Percentiles rank a stretch among this genome's conserved stretches.
Evolutionary conservation across 495 filamentous ascomycete species (phyloP).

Genomic region (Aspergillus ellipticus): DNA sequence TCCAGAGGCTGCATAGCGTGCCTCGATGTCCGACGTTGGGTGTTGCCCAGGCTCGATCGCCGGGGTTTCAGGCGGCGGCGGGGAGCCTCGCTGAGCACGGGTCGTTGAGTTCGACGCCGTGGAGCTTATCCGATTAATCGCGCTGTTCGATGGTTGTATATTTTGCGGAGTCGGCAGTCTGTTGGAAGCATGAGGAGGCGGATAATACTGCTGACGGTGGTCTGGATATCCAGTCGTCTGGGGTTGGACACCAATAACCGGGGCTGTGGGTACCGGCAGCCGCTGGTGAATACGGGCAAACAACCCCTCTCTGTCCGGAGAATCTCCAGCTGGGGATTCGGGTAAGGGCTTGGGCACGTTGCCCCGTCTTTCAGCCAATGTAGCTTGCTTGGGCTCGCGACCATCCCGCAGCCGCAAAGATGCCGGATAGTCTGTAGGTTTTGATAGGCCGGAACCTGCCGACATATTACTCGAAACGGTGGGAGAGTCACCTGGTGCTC

Average conservation of each 20-base stretch:
- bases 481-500: constrained; percentile 22
- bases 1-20: constrained; percentile 81
- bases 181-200: constrained; percentile 44
- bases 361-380: constrained; percentile 69
- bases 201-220: constrained; percentile 66
- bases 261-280: constrained; percentile 19
- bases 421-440: constrained; percentile 41
- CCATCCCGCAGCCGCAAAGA: constrained; percentile 47
- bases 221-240: constrained; percentile 46
- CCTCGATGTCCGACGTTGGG: constrained; percentile 77
- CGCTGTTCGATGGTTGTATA: constrained; percentile 41
- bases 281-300: constrained; percentile 45
- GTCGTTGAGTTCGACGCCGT: constrained; percentile 93
- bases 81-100: constrained; percentile 84
- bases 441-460: constrained; percentile 29
- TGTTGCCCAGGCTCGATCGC: constrained; percentile 66
- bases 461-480: constrained; percentile 22
- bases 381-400: constrained; percentile 39
- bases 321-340: constrained; percentile 67
- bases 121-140: constrained; percentile 76
- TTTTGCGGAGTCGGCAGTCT: constrained; percentile 28
- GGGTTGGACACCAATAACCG: constrained; percentile 6
- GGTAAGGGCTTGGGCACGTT: constrained; percentile 70
- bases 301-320: constrained; percentile 66
- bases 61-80: constrained; percentile 95